These are phyloP conservation scores for Lachnellula cervina DNA, from an alignment of 2,329 filamentous ascomycete species.

Conservation along the genomic window DNA sequence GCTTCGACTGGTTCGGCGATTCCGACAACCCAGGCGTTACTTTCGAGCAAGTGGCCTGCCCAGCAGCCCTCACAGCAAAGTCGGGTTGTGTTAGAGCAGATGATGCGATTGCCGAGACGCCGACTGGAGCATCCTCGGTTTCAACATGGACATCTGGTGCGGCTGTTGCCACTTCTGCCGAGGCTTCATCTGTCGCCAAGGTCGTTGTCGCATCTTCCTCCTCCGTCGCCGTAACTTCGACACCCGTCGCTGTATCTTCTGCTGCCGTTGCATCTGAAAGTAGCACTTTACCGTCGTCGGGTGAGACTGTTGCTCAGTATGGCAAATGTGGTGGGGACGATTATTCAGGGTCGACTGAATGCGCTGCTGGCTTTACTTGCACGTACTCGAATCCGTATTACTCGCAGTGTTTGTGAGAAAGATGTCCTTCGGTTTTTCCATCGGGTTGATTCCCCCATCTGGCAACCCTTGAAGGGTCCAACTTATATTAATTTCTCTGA, in stretches of 20 bases:
- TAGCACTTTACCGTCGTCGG: not conserved
- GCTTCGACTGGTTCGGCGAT: constrained; percentile 48
- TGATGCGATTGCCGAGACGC: constrained; percentile 36
- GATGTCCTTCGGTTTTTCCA: no score
- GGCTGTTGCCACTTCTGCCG: not conserved
- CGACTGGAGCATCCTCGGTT: constrained; percentile 26
- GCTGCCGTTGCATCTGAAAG: not conserved
- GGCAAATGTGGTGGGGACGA: constrained; percentile 8
- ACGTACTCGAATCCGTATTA: constrained; percentile 1
- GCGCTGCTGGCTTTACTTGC: constrained; percentile 6
- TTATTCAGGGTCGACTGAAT: constrained; percentile 7
- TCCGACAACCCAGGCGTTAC: constrained; percentile 44
- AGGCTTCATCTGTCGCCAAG: no score
- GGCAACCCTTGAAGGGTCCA: no score
- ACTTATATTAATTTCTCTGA: no score
- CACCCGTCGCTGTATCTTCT: no score
- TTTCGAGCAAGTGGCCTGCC: constrained; percentile 45
- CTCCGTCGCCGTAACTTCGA: no score
- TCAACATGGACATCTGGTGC: constrained; percentile 5
- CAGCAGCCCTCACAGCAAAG: constrained; percentile 39
- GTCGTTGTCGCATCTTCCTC: no score
- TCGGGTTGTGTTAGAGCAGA: constrained; percentile 35
- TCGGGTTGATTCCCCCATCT: no score
- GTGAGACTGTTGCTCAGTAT: constrained; percentile 16
- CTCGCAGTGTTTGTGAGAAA: constrained; percentile 7